Conservation (phyloP, 2,329 filamentous ascomycete species). For the Aureobasidium zeae region DNA sequence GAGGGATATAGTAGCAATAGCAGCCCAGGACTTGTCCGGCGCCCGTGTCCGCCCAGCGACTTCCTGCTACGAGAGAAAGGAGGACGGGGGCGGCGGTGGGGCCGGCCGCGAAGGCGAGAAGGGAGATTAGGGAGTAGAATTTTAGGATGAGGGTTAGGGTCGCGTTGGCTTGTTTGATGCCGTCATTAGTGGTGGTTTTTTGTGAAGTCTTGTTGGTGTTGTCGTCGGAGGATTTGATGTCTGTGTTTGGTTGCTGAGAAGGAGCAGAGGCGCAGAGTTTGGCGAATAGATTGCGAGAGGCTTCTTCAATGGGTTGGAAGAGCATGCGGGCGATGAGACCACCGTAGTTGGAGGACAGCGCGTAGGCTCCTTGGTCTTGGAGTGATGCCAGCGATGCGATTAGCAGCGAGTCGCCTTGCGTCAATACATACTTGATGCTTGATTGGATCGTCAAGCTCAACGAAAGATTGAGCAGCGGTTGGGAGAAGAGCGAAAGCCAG, state of each 20-base stretch:
- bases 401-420: conserved; percentile 86
- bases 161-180: conserved; percentile 2
- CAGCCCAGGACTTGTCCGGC: conserved; percentile 64
- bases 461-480: conserved; percentile 60
- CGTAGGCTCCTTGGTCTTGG: conserved; percentile 80
- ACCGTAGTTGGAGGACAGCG: conserved; percentile 85
- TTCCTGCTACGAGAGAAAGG: conserved; percentile 66
- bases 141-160: conserved; percentile 58
- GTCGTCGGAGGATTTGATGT: no score
- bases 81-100: conserved; percentile 66
- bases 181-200: no score
- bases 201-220: neutral
- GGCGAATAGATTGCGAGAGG: conserved; percentile 80
- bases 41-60: conserved; percentile 63
- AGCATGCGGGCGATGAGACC: conserved; percentile 78
- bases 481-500: conserved; percentile 54
- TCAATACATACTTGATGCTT: conserved; percentile 82
- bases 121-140: conserved; percentile 64
- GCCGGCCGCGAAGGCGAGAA: conserved; percentile 59
- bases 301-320: conserved; percentile 93
- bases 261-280: conserved; percentile 51
- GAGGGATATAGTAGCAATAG: conserved; percentile 89
- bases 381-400: conserved; percentile 69
- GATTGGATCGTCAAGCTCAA: conserved; percentile 82
- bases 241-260: conserved; percentile 22